Conservation (phyloP, 2,329 filamentous ascomycete species). For the Metarhizium guizhouense region DNA sequence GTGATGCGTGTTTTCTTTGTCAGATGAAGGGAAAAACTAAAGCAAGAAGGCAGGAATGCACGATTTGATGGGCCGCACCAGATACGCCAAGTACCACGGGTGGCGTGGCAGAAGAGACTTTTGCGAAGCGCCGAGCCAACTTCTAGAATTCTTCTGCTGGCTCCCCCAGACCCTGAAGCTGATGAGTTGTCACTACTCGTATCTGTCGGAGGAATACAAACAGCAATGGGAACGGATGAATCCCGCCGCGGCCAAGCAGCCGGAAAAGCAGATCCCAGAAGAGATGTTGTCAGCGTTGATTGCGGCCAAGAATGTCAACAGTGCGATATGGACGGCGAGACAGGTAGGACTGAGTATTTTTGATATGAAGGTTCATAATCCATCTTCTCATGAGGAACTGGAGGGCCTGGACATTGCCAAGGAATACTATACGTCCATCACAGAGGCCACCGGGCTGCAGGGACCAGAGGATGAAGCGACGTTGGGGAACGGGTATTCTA, state of each 20-base stretch:
- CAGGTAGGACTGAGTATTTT: conserved; percentile 1
- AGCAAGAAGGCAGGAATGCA: conserved; percentile 14
- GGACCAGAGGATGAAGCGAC: neutral
- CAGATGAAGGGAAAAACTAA: neutral
- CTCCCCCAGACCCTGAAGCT: conserved; percentile 19
- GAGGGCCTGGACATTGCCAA: too few relatives aligned
- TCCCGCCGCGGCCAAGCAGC: too few relatives aligned
- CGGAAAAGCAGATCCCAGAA: conserved; percentile 28
- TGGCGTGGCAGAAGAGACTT: conserved; percentile 25
- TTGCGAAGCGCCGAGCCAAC: conserved; percentile 28
- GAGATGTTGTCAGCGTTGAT: conserved; percentile 38
- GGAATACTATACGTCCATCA: neutral
- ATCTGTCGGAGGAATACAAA: conserved; percentile 10
- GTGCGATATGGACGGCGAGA: conserved; percentile 35
- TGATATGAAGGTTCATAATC: conserved; percentile 5
- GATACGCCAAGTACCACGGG: conserved; percentile 26
- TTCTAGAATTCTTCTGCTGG: conserved; percentile 34
- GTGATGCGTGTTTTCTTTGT: neutral
- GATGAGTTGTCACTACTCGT: conserved; percentile 30
- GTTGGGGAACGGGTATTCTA: neutral
- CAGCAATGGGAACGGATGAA: neutral
- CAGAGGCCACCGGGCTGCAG: neutral
- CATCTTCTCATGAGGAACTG: neutral
- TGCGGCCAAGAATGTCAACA: conserved; percentile 40
- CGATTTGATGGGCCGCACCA: conserved; percentile 24